Conservation (phyloP, 139 green algal species). For the Coccomyxa sp. region DNA sequence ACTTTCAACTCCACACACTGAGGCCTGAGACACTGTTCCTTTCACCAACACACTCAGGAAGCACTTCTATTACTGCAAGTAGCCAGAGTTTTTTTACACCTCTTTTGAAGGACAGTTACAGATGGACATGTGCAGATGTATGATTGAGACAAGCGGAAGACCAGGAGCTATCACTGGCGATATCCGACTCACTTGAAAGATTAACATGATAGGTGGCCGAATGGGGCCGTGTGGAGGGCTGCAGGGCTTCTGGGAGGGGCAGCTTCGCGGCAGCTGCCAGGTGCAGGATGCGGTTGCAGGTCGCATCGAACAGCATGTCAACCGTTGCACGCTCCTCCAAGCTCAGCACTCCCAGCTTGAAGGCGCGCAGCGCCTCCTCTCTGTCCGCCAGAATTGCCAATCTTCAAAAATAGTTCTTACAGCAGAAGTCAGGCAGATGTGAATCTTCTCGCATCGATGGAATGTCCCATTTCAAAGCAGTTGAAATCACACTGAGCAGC, state of each 20-base stretch:
- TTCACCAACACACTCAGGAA: too few species aligned
- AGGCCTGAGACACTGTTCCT: too few species aligned
- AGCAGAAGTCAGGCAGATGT: not conserved
- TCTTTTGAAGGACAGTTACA: too few species aligned
- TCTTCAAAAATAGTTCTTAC: not conserved
- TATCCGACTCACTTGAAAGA: constrained; percentile 3
- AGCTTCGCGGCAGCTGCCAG: constrained; percentile 14
- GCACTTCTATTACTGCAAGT: too few species aligned
- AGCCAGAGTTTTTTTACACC: too few species aligned
- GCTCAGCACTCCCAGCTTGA: constrained; percentile 59
- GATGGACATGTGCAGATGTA: too few species aligned
- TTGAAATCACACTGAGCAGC: too few species aligned
- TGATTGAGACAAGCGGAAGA: not conserved
- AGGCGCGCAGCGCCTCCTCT: constrained; percentile 47
- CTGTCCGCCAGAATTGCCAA: not conserved
- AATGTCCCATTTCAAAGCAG: too few species aligned
- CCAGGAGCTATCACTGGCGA: too few species aligned
- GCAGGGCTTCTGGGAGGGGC: constrained; percentile 31
- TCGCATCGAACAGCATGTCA: constrained; percentile 45
- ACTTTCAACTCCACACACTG: too few species aligned
- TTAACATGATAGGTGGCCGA: constrained; percentile 28
- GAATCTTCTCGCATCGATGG: too few species aligned
- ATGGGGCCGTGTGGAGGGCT: constrained; percentile 13
- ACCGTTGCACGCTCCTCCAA: constrained; percentile 55
- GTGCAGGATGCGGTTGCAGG: constrained; percentile 25